A percentile compares a stretch with the other conserved stretches of the same genome.
phyloP scores from a whole-genome alignment of 2,329 filamentous ascomycete genomes.

The Neurospora sp. region DNA sequence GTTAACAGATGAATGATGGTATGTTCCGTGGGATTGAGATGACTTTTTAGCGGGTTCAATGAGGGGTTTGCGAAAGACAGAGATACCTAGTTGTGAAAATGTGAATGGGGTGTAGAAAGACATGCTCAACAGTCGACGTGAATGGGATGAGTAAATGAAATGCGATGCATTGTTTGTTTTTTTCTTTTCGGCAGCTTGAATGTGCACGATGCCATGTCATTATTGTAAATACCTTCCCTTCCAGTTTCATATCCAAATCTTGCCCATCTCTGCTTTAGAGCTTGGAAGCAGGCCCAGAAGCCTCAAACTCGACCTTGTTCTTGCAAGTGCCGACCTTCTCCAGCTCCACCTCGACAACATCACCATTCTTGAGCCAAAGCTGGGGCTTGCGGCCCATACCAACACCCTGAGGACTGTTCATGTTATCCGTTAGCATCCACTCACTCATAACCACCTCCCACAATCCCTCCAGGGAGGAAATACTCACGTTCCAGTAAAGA shows the following conservation, averaged over 20 bases:
- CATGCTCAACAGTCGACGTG: too few species aligned
- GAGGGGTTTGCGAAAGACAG: too few species aligned
- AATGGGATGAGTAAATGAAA: too few species aligned
- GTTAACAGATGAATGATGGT: too few species aligned
- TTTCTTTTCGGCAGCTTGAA: too few species aligned
- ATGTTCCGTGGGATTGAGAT: too few species aligned
- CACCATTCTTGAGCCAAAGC: slow-evolving; percentile 60
- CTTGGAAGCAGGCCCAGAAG: slow-evolving; percentile 24
- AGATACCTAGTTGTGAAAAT: too few species aligned
- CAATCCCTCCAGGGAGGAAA: background rate
- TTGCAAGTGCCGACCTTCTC: slow-evolving; percentile 54
- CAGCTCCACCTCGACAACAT: slow-evolving; percentile 58
- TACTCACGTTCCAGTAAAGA: slow-evolving; percentile 55
- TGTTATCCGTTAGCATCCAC: background rate
- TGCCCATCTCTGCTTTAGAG: slow-evolving; percentile 13
- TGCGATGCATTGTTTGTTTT: too few species aligned
- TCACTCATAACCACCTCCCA: background rate
- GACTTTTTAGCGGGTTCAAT: too few species aligned
- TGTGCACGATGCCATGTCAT: too few species aligned
- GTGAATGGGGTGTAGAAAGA: too few species aligned
- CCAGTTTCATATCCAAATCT: background rate
- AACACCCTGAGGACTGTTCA: slow-evolving; percentile 52
- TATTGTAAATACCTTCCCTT: background rate
- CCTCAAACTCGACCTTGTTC: slow-evolving; percentile 38
- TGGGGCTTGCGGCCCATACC: slow-evolving; percentile 59